Percentiles rank a stretch among this genome's conserved stretches.
phyloP scores from a whole-genome alignment of 768 basidiomycete genomes.

The Tylopilus cervinicoccineus region DNA sequence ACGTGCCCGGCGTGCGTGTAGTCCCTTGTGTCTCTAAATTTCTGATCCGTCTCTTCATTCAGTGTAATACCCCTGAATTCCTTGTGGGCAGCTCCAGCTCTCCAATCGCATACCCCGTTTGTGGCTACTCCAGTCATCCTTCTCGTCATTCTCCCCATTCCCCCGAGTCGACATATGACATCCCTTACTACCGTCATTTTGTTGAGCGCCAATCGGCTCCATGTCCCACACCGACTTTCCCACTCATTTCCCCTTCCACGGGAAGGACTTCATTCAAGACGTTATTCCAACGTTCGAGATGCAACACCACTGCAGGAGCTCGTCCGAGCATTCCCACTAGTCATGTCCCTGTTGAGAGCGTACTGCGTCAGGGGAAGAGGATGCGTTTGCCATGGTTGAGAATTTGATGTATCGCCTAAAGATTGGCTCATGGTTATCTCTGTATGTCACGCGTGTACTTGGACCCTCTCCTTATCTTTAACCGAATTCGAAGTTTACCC shows the following conservation, averaged over 20 bases:
- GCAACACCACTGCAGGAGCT: slow-evolving; percentile 14
- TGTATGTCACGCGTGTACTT: slow-evolving; percentile 25
- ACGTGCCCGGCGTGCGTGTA: slow-evolving; percentile 22
- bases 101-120: slow-evolving; percentile 27
- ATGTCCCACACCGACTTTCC: slow-evolving; percentile 8
- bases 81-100: slow-evolving; percentile 31
- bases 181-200: slow-evolving; percentile 7
- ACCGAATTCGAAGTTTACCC: slow-evolving; percentile 6
- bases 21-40: not conserved
- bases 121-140: slow-evolving; percentile 29
- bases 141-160: slow-evolving; percentile 5
- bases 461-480: slow-evolving; percentile 6
- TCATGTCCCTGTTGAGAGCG: slow-evolving; percentile 20
- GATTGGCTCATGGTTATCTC: slow-evolving; percentile 5
- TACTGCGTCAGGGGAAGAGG: slow-evolving; percentile 26
- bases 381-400: slow-evolving; percentile 30
- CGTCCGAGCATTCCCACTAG: slow-evolving; percentile 12
- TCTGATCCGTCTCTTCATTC: not conserved
- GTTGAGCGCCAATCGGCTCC: slow-evolving; percentile 20
- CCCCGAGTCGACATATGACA: slow-evolving; percentile 2
- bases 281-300: slow-evolving; percentile 28
- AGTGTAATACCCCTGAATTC: slow-evolving; percentile 29
- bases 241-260: slow-evolving; percentile 12
- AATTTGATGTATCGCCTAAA: slow-evolving; percentile 19
- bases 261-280: slow-evolving; percentile 22